Evolutionary conservation across 257 asterid species (phyloP), one percentile per base, ranked within the genome.

Genomic region (Ballota nigra): DNA sequence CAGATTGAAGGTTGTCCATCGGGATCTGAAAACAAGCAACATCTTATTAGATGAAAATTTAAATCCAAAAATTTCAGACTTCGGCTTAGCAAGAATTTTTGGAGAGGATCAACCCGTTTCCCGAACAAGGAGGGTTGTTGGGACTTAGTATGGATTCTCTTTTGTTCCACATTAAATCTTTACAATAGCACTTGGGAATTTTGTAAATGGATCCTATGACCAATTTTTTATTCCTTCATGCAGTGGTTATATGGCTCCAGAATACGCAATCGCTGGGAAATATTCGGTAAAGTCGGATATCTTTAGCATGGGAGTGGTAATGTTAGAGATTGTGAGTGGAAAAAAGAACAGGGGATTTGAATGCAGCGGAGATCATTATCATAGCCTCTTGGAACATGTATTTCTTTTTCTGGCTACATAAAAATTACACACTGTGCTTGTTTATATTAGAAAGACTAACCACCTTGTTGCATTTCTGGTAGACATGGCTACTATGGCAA

Each of bases 21-120:
- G n/a, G n/a, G n/a, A n/a, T n/a, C n/a, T 83, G 8, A 83, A 83
- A 49, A 76, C 85, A 5, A 83, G 88, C 82, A 83, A 83, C 36
- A 80, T 83, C 19, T 29, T 83, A 43, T 65, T 83, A 8, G 88
- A 83, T 57, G 36, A 0, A 26, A 53, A 78, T 74, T 52, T 84
- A 4, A 31, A 4, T 6, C 4, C 1, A 34, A 2, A 6, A 34
- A 6, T 6, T 34, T 8, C 11, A 1, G 11, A 6, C 18, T 12
- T 43, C 6, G 6, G 6, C 18, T 12, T 43, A 13, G 16, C 18
- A 12, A 43, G 51, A 12, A 41, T 13, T 13, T 43, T 43, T 43
- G 52, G 52, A 15, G 52, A 43, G 18, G 19, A 41, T 41, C n/a
- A 12, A 11, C n/a, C 16, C 12, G 5, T 12, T 2, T 13, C n/a